Conservation (phyloP, 139 green algal species). For the Micractinium conductrix region DNA sequence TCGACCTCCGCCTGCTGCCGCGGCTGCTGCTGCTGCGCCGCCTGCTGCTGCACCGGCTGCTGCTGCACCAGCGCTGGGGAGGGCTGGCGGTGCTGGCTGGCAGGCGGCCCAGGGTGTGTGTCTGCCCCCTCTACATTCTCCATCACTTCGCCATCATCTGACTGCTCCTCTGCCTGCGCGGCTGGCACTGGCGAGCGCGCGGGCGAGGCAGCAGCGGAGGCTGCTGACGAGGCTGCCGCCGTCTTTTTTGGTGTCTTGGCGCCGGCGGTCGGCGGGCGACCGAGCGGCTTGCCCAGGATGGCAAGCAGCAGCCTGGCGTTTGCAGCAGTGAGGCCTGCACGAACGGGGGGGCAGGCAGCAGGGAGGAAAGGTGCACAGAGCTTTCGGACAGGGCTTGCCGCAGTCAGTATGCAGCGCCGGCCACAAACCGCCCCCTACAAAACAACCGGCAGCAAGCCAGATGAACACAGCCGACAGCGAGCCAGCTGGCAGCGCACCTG, state of each 20-base stretch:
- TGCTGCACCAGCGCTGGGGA: neutral
- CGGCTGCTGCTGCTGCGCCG: neutral
- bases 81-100: no score
- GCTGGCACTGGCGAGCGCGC: no score
- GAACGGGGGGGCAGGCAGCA: neutral
- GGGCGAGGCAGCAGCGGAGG: neutral
- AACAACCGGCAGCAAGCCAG: no score
- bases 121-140: no score
- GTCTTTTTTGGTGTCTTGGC: neutral
- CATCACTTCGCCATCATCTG: no score
- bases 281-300: slow-evolving; percentile 12
- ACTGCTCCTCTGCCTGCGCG: neutral
- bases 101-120: no score
- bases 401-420: no score
- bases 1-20: neutral
- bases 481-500: neutral
- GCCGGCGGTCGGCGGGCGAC: neutral
- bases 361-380: no score
- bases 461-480: no score
- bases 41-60: neutral
- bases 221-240: neutral
- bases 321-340: neutral
- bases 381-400: no score
- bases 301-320: slow-evolving; percentile 8
- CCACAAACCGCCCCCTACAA: no score